phyloP scores from a whole-genome alignment of 139 green algal genomes.

The Tetradesmus obliquus region DNA sequence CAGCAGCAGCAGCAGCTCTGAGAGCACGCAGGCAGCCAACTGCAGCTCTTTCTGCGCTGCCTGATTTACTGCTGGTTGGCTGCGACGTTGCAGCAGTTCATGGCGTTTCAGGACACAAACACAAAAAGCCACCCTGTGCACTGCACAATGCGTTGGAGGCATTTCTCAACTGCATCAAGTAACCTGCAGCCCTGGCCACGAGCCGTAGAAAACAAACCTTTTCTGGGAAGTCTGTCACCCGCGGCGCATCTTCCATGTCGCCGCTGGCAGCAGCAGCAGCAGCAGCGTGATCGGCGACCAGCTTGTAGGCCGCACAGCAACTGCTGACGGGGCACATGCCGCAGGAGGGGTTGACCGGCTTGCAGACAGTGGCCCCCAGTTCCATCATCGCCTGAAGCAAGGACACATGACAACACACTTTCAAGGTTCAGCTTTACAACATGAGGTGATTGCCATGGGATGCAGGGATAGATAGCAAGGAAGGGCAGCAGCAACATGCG shows the following conservation, averaged over 20 bases:
- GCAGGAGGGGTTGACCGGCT: slow-evolving; percentile 67
- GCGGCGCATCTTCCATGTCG: slow-evolving; percentile 28
- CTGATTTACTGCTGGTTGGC: not conserved
- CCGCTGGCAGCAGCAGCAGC: not conserved
- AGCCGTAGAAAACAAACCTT: slow-evolving; percentile 41
- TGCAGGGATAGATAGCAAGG: too few species aligned
- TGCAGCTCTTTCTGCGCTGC: not conserved
- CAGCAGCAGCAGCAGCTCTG: slow-evolving; percentile 1
- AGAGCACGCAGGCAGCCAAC: not conserved
- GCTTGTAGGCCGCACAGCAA: not conserved
- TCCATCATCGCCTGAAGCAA: slow-evolving; percentile 99
- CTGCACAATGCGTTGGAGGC: too few species aligned
- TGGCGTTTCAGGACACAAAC: too few species aligned
- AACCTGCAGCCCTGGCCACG: too few species aligned
- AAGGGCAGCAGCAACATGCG: too few species aligned
- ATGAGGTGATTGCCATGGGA: too few species aligned
- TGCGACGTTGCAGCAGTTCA: too few species aligned
- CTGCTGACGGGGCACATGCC: slow-evolving; percentile 60
- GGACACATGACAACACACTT: too few species aligned
- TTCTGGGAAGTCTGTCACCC: slow-evolving; percentile 65
- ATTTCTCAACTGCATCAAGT: too few species aligned
- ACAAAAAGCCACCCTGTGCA: too few species aligned
- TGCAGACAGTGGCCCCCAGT: slow-evolving; percentile 92
- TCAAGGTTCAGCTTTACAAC: too few species aligned
- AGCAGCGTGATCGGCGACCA: not conserved